Evolutionary conservation across 495 filamentous ascomycete genomes (phyloP), one percentile per base, ranked within the genome.

Genomic region (Amniculicola lignicola): DNA sequence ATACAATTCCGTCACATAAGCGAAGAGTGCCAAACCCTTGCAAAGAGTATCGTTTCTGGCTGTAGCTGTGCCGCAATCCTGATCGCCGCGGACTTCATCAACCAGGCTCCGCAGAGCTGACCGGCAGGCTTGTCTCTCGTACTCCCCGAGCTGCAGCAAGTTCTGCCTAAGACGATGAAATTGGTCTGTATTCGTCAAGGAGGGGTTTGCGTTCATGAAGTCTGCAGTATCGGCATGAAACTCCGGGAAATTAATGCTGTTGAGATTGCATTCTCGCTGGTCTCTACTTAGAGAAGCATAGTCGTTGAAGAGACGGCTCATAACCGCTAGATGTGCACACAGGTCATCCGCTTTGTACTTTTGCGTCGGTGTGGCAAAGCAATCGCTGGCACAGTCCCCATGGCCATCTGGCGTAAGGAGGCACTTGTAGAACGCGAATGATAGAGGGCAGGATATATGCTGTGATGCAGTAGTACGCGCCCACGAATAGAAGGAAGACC

Each of bases 221-320:
- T n/a, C n/a, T n/a, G n/a, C 44, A 10, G n/a, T 24, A n/a, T 36
- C 27, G 12, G 28, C 21, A 21, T 2, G 36, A 35, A 71, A 72
- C 25, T 70, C 65, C 2, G 69, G 61, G 44, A 74, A 75, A 45
- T 75, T 54, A n/a, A 72, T 12, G 22, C 66, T 66, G 39, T 74
- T 74, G 0, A 75, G 48, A 41, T 74, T 75, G 0, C 23, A 12
- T 49, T 75, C 73, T 1, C 15, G 42, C 0, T 10, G 22, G 40
- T 75, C 71, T 5, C 72, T 54, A 4, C 12, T 16, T 0, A 66
- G 25, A 2, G 65, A 69, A 0, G 63, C 69, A 18, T 59, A 68
- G 51, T 75, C 73, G 39, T 73, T 75, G 28, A 70, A 72, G 62
- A 65, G 55, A 0, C 72, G 64, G 48, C 67, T 67, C 61, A 74